Percentiles rank a stretch among this genome's conserved stretches.
Evolutionary conservation across 176 grass and related monocot species (phyloP).

Genomic region (Alloteropsis semialata): DNA sequence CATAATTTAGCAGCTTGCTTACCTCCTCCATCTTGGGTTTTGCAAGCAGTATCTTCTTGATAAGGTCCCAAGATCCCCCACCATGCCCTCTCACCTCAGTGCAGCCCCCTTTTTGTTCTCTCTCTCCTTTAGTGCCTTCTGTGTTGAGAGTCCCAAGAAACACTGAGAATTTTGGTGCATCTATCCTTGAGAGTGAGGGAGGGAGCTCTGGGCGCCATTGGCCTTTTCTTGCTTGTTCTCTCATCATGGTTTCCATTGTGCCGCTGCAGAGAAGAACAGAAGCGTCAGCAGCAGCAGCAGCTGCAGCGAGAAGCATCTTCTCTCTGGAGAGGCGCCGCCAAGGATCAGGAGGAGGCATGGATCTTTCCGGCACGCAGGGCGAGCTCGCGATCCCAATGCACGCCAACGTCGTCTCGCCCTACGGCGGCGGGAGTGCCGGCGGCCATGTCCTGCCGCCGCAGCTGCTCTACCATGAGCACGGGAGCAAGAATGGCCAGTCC

Average conservation of each 20-base stretch:
- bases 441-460: slow-evolving; percentile 41
- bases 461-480: slow-evolving; percentile 36
- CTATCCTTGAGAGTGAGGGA: slow-evolving; percentile 22
- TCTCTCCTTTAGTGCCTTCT: slow-evolving; percentile 24
- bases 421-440: slow-evolving; percentile 22
- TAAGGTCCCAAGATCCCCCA: slow-evolving; percentile 60
- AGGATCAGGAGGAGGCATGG: slow-evolving; percentile 41
- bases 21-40: slow-evolving; percentile 24
- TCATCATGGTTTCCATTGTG: slow-evolving; percentile 55
- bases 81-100: slow-evolving; percentile 27
- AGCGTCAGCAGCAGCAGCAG: neutral
- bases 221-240: slow-evolving; percentile 37
- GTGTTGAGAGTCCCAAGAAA: slow-evolving; percentile 54
- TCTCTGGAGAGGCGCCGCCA: slow-evolving; percentile 33
- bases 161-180: slow-evolving; percentile 52
- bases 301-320: slow-evolving; percentile 32
- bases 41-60: slow-evolving; percentile 51
- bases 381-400: slow-evolving; percentile 94
- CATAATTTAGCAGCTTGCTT: slow-evolving; percentile 30
- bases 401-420: slow-evolving; percentile 41
- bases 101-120: slow-evolving; percentile 41
- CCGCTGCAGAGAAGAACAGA: slow-evolving; percentile 43
- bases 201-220: slow-evolving; percentile 36
- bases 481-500: slow-evolving; percentile 9
- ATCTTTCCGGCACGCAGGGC: slow-evolving; percentile 75